These are phyloP conservation scores for Pterulicium gracile DNA, from an alignment of 1,284 basidiomycete species.

Conservation along the genomic window DNA sequence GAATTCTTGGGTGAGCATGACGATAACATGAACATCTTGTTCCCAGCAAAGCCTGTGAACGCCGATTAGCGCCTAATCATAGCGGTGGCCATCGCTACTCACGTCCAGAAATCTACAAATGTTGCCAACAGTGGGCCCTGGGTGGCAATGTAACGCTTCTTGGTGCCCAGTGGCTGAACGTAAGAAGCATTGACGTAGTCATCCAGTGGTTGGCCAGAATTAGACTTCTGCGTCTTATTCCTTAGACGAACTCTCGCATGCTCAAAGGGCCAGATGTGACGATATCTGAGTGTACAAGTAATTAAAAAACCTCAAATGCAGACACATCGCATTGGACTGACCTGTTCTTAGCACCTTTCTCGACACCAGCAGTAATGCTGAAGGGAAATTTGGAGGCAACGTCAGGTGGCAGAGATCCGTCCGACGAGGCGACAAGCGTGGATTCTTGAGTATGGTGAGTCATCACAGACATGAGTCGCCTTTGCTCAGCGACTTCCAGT, in stretches of 20 bases:
- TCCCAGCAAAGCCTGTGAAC: constrained; percentile 61
- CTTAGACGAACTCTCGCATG: constrained; percentile 67
- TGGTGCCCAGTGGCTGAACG: constrained; percentile 77
- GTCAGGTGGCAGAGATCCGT: constrained; percentile 1
- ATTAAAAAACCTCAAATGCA: constrained; percentile 8
- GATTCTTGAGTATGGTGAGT: constrained; percentile 68
- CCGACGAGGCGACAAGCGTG: constrained; percentile 17
- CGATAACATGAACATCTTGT: constrained; percentile 70
- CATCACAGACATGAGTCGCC: constrained; percentile 85
- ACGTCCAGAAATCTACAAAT: constrained; percentile 95
- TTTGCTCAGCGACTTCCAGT: constrained; percentile 86
- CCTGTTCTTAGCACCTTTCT: constrained; percentile 92
- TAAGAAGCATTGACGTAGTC: constrained; percentile 95
- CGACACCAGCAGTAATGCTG: constrained; percentile 92
- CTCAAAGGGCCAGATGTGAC: constrained; percentile 95
- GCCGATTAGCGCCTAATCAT: background rate
- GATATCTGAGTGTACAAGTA: constrained; percentile 27
- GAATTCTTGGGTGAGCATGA: constrained; percentile 87
- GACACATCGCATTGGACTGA: constrained; percentile 23
- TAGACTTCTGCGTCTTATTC: background rate
- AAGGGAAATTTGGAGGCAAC: constrained; percentile 50
- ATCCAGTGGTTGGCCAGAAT: constrained; percentile 30
- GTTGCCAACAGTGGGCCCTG: constrained; percentile 92
- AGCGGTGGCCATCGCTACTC: constrained; percentile 23
- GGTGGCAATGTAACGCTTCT: constrained; percentile 84